Conservation (phyloP, 495 filamentous ascomycete genomes). For the Cryomyces minteri region DNA sequence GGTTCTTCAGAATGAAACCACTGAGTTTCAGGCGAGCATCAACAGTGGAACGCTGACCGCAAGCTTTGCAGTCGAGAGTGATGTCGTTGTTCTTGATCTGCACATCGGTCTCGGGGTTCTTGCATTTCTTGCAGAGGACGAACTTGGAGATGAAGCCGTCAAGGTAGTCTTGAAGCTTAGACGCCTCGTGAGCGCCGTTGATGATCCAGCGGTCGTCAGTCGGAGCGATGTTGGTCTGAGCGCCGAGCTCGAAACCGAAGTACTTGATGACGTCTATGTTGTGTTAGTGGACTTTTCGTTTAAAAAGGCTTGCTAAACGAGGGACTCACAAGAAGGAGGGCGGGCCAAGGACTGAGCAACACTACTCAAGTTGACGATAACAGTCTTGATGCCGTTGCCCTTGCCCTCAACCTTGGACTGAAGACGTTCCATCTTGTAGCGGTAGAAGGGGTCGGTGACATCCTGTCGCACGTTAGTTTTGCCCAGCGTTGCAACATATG, state of each 20-base stretch:
- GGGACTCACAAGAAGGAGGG: slow-evolving; percentile 47
- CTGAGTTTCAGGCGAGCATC: slow-evolving; percentile 89
- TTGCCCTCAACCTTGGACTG: slow-evolving; percentile 99
- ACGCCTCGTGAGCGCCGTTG: slow-evolving; percentile 90
- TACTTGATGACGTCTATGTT: slow-evolving; percentile 68
- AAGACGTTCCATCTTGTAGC: slow-evolving; percentile 98
- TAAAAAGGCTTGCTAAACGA: not conserved
- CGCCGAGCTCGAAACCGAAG: slow-evolving; percentile 96
- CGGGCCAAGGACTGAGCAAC: slow-evolving; percentile 85
- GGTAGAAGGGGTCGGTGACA: slow-evolving; percentile 97
- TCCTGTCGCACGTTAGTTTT: slow-evolving; percentile 28
- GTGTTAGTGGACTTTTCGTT: slow-evolving; percentile 23
- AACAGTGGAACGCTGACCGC: slow-evolving; percentile 77
- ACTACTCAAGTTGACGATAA: slow-evolving; percentile 91
- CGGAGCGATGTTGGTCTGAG: slow-evolving; percentile 94
- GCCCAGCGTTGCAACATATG: not conserved
- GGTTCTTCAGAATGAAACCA: slow-evolving; percentile 93
- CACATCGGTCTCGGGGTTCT: slow-evolving; percentile 96
- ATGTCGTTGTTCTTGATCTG: slow-evolving; percentile 84
- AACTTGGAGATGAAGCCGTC: slow-evolving; percentile 97
- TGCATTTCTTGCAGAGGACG: slow-evolving; percentile 98
- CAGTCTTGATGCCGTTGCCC: slow-evolving; percentile 94
- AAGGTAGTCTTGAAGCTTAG: slow-evolving; percentile 94
- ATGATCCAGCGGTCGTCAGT: slow-evolving; percentile 99
- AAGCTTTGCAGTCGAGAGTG: slow-evolving; percentile 92